Conservation (phyloP, 768 basidiomycete genomes). For the Guyanaporus albipodus region DNA sequence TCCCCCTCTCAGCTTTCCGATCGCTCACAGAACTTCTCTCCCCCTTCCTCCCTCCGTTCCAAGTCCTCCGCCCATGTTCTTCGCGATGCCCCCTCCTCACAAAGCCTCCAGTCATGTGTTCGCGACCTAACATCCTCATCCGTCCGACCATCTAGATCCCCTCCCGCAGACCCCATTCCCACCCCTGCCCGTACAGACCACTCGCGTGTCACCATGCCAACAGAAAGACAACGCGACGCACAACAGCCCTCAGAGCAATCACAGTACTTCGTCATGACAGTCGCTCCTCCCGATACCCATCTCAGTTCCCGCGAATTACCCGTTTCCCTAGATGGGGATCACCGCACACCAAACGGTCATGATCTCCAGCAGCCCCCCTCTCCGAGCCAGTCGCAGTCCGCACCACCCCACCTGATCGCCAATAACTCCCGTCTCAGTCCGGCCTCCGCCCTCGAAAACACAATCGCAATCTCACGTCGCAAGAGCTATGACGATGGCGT, state of each 20-base stretch:
- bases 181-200: neutral
- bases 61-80: slow-evolving; percentile 22
- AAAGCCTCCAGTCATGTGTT: slow-evolving; percentile 15
- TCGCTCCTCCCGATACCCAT: slow-evolving; percentile 36
- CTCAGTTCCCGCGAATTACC: slow-evolving; percentile 2
- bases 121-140: slow-evolving; percentile 4
- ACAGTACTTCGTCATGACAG: slow-evolving; percentile 40
- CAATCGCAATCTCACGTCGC: slow-evolving; percentile 22
- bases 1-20: slow-evolving; percentile 8
- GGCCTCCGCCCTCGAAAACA: slow-evolving; percentile 13
- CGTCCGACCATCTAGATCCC: slow-evolving; percentile 9
- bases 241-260: slow-evolving; percentile 27
- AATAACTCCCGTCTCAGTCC: slow-evolving; percentile 21
- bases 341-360: neutral
- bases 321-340: slow-evolving; percentile 2
- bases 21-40: slow-evolving; percentile 1
- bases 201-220: slow-evolving; percentile 17
- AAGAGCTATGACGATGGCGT: slow-evolving; percentile 45
- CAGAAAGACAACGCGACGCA: slow-evolving; percentile 10
- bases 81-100: slow-evolving; percentile 25
- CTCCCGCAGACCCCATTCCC: slow-evolving; percentile 12
- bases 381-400: slow-evolving; percentile 12
- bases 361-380: slow-evolving; percentile 1
- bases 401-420: slow-evolving; percentile 10
- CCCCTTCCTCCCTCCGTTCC: slow-evolving; percentile 17